A percentile compares a stretch with the other conserved stretches of the same genome.
Conservation (phyloP, 768 basidiomycete species). For the Pulveroboletus sp. region DNA sequence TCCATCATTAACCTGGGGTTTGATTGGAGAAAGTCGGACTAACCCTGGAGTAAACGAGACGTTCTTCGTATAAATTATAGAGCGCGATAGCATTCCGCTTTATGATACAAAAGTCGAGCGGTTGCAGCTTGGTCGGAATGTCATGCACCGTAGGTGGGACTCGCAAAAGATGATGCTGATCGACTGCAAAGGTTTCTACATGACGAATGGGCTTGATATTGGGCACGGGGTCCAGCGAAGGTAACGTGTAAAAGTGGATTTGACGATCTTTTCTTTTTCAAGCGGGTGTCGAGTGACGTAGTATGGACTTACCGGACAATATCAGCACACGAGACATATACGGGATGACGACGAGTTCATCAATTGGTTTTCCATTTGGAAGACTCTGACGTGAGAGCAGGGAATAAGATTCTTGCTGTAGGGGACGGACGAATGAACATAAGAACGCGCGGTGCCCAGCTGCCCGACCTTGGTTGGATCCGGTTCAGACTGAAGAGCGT, state of each 20-base stretch:
- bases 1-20: background rate
- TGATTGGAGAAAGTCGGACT: conserved; percentile 2
- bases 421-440: background rate
- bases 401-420: conserved; percentile 58
- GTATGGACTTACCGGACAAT: conserved; percentile 56
- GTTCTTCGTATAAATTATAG: conserved; percentile 61
- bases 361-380: conserved; percentile 67
- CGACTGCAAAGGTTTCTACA: conserved; percentile 77
- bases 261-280: conserved; percentile 44
- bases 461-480: conserved; percentile 45
- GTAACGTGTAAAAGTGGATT: conserved; percentile 78
- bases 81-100: conserved; percentile 64
- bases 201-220: conserved; percentile 78
- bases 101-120: conserved; percentile 71
- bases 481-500: conserved; percentile 58
- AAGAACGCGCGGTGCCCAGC: background rate
- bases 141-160: conserved; percentile 43
- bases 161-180: conserved; percentile 66
- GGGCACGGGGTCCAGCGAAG: conserved; percentile 70
- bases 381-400: conserved; percentile 68
- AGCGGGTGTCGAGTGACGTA: background rate
- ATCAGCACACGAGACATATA: conserved; percentile 73
- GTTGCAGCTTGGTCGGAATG: conserved; percentile 38
- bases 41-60: conserved; percentile 61
- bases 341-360: conserved; percentile 78